phyloP scores from a whole-genome alignment of 2,329 filamentous ascomycete genomes.

The Verticillium isaacii region DNA sequence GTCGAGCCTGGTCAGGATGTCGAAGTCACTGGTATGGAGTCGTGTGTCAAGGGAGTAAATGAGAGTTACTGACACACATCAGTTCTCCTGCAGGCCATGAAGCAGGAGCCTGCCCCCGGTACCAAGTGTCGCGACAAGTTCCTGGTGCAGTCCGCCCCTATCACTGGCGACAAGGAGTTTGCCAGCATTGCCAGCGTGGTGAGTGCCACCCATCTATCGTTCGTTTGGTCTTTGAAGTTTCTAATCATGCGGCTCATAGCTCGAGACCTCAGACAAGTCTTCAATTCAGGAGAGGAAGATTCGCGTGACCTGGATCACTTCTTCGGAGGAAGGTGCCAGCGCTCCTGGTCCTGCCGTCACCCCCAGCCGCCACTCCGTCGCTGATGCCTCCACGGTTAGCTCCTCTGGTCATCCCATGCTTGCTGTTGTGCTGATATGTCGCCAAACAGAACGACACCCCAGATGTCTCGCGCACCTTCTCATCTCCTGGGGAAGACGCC shows the following conservation, averaged over 20 bases:
- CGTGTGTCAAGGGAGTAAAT: background rate
- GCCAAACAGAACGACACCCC: slow-evolving; percentile 31
- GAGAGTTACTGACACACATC: slow-evolving; percentile 13
- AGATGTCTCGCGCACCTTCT: slow-evolving; percentile 37
- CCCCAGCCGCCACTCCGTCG: slow-evolving; percentile 32
- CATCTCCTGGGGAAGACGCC: slow-evolving; percentile 32
- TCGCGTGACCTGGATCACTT: slow-evolving; percentile 76
- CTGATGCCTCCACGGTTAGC: slow-evolving; percentile 23
- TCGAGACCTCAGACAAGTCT: slow-evolving; percentile 73
- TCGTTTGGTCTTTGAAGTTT: background rate
- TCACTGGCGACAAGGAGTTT: slow-evolving; percentile 80
- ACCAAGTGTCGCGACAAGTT: slow-evolving; percentile 97
- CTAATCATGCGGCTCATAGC: slow-evolving; percentile 43
- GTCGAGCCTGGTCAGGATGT: slow-evolving; percentile 88
- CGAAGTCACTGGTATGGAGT: slow-evolving; percentile 76
- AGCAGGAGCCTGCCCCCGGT: slow-evolving; percentile 81
- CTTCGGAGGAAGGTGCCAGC: slow-evolving; percentile 37
- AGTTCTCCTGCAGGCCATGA: slow-evolving; percentile 98
- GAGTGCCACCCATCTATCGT: slow-evolving; percentile 14
- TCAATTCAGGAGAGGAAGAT: slow-evolving; percentile 93
- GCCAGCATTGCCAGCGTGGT: slow-evolving; percentile 57
- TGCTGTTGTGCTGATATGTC: background rate
- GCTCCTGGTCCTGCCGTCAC: slow-evolving; percentile 23
- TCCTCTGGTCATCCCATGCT: background rate
- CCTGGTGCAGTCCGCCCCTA: slow-evolving; percentile 84